phyloP scores from a whole-genome alignment of 768 basidiomycete species.

The Amanita phalloides region DNA sequence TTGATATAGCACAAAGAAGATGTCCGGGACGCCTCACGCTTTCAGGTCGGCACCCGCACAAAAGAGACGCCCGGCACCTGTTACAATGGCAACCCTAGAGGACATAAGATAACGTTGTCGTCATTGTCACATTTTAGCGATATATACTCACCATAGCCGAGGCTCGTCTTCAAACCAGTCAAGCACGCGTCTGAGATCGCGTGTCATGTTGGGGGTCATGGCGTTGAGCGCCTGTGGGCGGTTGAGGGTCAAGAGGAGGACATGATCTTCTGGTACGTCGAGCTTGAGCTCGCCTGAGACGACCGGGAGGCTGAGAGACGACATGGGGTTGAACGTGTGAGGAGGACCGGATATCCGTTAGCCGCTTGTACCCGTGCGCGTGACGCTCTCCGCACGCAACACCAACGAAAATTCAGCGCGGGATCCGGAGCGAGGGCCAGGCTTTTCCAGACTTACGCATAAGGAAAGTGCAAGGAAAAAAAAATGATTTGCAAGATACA shows the following conservation, averaged over 20 bases:
- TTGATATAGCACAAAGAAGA: background rate
- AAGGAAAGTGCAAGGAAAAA: conserved; percentile 12
- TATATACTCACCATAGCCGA: conserved; percentile 46
- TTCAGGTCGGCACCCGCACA: conserved; percentile 77
- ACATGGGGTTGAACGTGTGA: conserved; percentile 9
- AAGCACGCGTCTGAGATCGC: conserved; percentile 40
- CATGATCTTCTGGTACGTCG: conserved; percentile 26
- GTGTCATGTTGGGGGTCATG: conserved; percentile 47
- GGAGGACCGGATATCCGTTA: background rate
- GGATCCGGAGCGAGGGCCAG: background rate
- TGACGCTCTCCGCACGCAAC: background rate
- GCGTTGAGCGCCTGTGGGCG: conserved; percentile 67
- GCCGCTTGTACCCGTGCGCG: background rate
- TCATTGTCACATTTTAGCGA: background rate
- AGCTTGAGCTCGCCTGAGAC: conserved; percentile 26
- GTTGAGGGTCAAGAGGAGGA: conserved; percentile 39
- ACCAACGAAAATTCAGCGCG: background rate
- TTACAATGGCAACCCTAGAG: conserved; percentile 61
- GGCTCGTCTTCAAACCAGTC: conserved; percentile 72
- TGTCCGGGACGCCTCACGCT: conserved; percentile 33
- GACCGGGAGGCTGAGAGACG: conserved; percentile 11
- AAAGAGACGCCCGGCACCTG: conserved; percentile 63
- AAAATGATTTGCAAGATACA: conserved; percentile 17
- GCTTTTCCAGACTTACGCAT: background rate
- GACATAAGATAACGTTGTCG: too few species aligned